Base-by-base conservation (phyloP, 2,329 filamentous ascomycete genomes). In the Monilinia vaccinii-corymbosi region DNA sequence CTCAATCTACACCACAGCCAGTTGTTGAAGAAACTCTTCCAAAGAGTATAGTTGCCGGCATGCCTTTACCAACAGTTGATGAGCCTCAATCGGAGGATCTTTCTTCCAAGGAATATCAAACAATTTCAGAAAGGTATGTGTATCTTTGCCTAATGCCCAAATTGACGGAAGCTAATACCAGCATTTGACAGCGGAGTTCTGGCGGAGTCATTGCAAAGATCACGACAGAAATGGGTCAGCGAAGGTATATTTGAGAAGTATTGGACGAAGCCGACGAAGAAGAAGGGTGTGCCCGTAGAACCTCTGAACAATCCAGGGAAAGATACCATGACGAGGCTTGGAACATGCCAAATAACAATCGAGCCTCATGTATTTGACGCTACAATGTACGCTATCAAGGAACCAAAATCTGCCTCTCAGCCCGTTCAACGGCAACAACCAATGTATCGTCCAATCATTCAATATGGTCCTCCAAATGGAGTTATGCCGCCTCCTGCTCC, bases 361-460 rank as follows among this genome's bases (percentile, higher is more conserved):
- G 89, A 92, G 72, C 90, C 90, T 48, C 88, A 94, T 70, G 82
- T 88, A 47, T 83, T 94, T 66, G 87, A 91, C 65, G 88, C 88
- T 18, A 86, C 82, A 50, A 82, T 91, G 77, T 91, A 81, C 69
- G 81, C 82, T 23, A 84, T 91, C 61, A 88, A 88, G 69, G 85
- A 88, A 57, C 77, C 76, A 9, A 72, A 75, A 53, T 60, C 65
- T 18, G 40, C 59, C 10, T 16, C 51, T 56, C 67, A 44, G 28
- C 74, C 73, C 62, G 74, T 69, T 60, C 65, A 69, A 62, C 70
- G 67, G 16, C 65, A 67, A 34, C 64, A 67, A 34, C 64, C 64
- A 47, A 68, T 69, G 62, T 73, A 75, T 61, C 79, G 84, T 47
- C 84, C 84, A 3, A 78, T 86, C 42, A 74, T 87, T 59, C 84